Evolutionary conservation across 331 rosid species (phyloP).

Genomic region (Quercus phellos): DNA sequence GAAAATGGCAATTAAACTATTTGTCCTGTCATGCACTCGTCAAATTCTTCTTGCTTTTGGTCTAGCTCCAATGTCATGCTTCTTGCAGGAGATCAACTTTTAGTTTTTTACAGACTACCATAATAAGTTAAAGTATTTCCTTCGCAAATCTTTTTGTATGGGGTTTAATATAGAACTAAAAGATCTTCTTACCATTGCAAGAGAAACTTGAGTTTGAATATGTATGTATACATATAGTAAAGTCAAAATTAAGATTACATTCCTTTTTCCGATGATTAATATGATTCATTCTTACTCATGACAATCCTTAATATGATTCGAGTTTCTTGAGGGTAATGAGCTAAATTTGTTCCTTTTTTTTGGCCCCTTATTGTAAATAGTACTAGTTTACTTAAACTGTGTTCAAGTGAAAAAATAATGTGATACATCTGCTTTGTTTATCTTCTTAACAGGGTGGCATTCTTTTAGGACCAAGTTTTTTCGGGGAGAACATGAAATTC

Average conservation of each 20-base stretch:
- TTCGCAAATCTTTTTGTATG: neutral
- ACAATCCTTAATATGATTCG: neutral
- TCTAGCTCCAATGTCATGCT: too few relatives aligned
- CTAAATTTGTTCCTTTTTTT: neutral
- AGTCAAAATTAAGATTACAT: neutral
- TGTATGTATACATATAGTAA: too few relatives aligned
- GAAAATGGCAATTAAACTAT: too few relatives aligned
- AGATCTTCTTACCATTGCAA: too few relatives aligned
- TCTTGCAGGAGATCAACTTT: too few relatives aligned
- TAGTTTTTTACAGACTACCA: too few relatives aligned
- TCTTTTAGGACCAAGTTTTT: constrained; percentile 48
- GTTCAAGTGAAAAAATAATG: neutral
- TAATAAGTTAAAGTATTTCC: neutral
- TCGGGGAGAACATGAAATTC: constrained; percentile 16
- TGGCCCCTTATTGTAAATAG: neutral
- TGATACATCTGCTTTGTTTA: neutral
- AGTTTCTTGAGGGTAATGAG: too few relatives aligned
- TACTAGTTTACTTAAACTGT: neutral
- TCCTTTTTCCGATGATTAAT: neutral
- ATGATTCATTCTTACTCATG: neutral
- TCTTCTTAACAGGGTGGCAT: constrained; percentile 46
- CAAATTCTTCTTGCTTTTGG: too few relatives aligned
- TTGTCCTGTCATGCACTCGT: too few relatives aligned
- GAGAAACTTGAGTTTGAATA: too few relatives aligned
- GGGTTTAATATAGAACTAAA: too few relatives aligned